phyloP scores from a whole-genome alignment of 2,329 filamentous ascomycete species.

The Lomentospora prolificans region DNA sequence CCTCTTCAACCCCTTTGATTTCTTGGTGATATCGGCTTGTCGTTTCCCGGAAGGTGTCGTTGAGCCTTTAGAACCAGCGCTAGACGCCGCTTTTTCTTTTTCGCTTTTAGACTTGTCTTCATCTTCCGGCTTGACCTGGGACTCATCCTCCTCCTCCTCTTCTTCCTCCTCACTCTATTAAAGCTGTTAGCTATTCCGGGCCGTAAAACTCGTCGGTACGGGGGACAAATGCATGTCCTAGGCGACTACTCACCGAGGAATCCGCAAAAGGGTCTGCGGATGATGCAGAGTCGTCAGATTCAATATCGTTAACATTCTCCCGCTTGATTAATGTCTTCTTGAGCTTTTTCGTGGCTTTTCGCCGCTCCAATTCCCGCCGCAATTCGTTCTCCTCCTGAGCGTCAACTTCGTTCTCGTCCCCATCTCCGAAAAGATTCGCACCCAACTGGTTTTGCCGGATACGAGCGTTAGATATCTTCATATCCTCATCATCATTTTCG shows the following conservation, averaged over 20 bases:
- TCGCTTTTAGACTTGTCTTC: slow-evolving; percentile 44
- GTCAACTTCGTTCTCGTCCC: slow-evolving; percentile 62
- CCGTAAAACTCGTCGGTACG: too few species aligned
- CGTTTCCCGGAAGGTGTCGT: slow-evolving; percentile 36
- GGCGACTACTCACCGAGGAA: slow-evolving; percentile 22
- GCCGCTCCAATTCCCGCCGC: slow-evolving; percentile 58
- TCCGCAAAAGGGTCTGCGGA: slow-evolving; percentile 24
- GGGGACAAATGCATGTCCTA: not conserved
- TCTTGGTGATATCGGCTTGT: slow-evolving; percentile 41
- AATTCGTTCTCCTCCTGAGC: slow-evolving; percentile 61
- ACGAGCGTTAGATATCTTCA: slow-evolving; percentile 59
- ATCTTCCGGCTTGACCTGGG: slow-evolving; percentile 48
- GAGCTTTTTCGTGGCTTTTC: slow-evolving; percentile 64
- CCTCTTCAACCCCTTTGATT: slow-evolving; percentile 62
- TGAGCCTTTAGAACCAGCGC: slow-evolving; percentile 58
- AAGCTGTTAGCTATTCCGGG: slow-evolving; percentile 6
- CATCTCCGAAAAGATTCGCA: slow-evolving; percentile 71
- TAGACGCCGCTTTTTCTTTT: slow-evolving; percentile 41
- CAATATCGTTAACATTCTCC: slow-evolving; percentile 81
- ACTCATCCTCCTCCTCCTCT: slow-evolving; percentile 39
- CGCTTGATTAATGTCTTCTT: slow-evolving; percentile 75
- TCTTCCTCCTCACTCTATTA: slow-evolving; percentile 22
- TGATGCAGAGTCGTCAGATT: slow-evolving; percentile 50
- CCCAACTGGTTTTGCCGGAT: slow-evolving; percentile 75
- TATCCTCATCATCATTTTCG: slow-evolving; percentile 70